These are phyloP conservation scores for Fagopyrum esculentum DNA, from an alignment of 148 eudicot genomes.

Conservation along the genomic window DNA sequence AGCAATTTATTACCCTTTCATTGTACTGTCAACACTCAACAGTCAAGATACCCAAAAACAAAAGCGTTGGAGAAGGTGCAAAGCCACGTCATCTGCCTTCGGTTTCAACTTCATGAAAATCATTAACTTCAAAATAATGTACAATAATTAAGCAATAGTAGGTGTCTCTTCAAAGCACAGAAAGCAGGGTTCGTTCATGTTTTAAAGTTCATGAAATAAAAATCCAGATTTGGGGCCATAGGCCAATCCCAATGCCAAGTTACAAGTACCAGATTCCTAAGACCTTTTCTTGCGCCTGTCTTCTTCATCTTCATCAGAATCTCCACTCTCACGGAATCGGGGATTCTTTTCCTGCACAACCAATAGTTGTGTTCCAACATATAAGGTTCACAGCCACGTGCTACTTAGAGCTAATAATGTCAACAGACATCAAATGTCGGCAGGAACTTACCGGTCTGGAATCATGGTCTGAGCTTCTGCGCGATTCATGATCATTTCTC, in stretches of 20 bases:
- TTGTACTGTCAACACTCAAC: too few species aligned
- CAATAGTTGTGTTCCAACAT: not conserved
- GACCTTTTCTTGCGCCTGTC: constrained; percentile 51
- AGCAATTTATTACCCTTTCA: too few species aligned
- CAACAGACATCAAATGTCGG: not conserved
- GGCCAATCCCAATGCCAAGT: not conserved
- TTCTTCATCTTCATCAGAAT: constrained; percentile 86
- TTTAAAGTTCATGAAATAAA: not conserved
- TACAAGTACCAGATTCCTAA: constrained; percentile 15
- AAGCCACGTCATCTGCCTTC: too few species aligned
- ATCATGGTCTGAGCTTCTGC: constrained; percentile 65
- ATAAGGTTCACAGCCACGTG: not conserved
- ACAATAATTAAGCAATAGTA: too few species aligned
- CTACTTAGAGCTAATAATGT: not conserved
- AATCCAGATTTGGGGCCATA: not conserved
- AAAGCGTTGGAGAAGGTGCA: too few species aligned
- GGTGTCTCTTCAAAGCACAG: too few species aligned
- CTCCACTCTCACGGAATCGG: constrained; percentile 88
- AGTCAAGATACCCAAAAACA: too few species aligned
- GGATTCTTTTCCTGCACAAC: constrained; percentile 85
- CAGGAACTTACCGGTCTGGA: constrained; percentile 69
- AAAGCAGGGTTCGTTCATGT: not conserved
- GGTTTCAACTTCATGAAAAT: too few species aligned
- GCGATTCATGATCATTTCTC: constrained; percentile 60
- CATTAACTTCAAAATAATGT: too few species aligned